Evolutionary conservation across 805 yeast species (phyloP).

Genomic region (Cephaloascus fragrans): DNA sequence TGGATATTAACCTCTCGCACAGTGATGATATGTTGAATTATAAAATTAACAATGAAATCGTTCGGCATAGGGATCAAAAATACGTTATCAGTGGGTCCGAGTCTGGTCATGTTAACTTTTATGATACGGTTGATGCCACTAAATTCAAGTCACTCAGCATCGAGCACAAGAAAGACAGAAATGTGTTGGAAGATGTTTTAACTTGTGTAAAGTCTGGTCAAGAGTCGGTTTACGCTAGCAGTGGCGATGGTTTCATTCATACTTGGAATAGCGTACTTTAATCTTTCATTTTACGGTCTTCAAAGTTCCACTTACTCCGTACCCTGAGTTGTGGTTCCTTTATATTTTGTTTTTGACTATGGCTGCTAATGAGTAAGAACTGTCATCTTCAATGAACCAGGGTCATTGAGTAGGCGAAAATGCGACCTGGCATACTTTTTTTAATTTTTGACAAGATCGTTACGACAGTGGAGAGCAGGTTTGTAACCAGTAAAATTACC

Average conservation of each 20-base stretch:
- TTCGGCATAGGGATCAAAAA: neutral
- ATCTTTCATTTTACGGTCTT: too few relatives aligned
- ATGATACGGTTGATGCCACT: constrained; percentile 2
- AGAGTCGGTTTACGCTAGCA: constrained; percentile 8
- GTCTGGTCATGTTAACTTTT: constrained; percentile 9
- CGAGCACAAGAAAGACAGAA: neutral
- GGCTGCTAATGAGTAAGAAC: neutral
- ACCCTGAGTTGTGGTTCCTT: neutral
- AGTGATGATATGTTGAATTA: constrained; percentile 1
- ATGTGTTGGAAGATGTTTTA: constrained; percentile 4
- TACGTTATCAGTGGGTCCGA: constrained; percentile 11
- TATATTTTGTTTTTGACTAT: neutral
- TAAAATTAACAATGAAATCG: constrained; percentile 5
- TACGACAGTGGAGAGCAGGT: too few relatives aligned
- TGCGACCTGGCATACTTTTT: too few relatives aligned
- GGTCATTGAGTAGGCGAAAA: neutral
- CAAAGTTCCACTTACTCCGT: too few relatives aligned
- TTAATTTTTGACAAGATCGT: too few relatives aligned
- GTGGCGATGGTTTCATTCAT: constrained; percentile 12
- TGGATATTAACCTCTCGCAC: neutral
- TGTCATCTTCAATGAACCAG: neutral
- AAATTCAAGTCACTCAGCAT: neutral
- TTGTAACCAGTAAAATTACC: too few relatives aligned
- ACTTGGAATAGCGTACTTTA: constrained; percentile 14
- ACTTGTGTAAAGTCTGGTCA: constrained; percentile 5